Evolutionary conservation across 1,284 basidiomycete species (phyloP), one percentile per base, ranked within the genome.

Genomic region (Ceratobasidium sp.): DNA sequence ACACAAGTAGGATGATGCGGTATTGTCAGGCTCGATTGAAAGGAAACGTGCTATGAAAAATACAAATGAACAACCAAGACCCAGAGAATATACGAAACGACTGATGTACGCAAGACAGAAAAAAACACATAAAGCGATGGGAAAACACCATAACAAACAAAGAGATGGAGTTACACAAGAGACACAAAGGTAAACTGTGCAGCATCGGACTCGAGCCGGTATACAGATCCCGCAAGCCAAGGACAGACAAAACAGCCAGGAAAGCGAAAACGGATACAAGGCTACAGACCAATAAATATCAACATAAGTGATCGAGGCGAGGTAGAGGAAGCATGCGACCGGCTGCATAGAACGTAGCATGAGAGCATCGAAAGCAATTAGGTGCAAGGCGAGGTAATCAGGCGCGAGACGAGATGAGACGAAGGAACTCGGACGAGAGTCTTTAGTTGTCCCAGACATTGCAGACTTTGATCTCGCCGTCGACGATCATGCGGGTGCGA

Each of bases 251-350:
- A 42, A 42, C 39, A 35, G 31, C 56, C 47, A n/a, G n/a, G n/a
- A 17, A 28, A 58, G 56, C 56, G 20, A n/a, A 58, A 39, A 63
- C n/a, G 35, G 61, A 68, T 56, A 68, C 68, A 42, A 28, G 33
- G 56, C 54, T n/a, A 71, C 54, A 71, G 47, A 20, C 26, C n/a
- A 54, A 71, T 71, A 60, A 71, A 71, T 71, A 71, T 26, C 31
- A 71, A 58, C 68, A 71, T 71, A 58, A 71, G 49, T 71, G 68
- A 71, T 71, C 54, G 54, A 42, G 61, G 37, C 61, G n/a, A 45
- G 39, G n/a, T n/a, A n/a, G n/a, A n/a, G n/a, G n/a, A n/a, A n/a
- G 42, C 35, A 63, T 63, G 61, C 35, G 35, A 20, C 45, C 51
- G 39, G n/a, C n/a, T 28, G 67, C 54, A 60, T 71, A 68, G 66